Conservation (phyloP, 2,329 filamentous ascomycete species). For the Sclerotinia spermophila region DNA sequence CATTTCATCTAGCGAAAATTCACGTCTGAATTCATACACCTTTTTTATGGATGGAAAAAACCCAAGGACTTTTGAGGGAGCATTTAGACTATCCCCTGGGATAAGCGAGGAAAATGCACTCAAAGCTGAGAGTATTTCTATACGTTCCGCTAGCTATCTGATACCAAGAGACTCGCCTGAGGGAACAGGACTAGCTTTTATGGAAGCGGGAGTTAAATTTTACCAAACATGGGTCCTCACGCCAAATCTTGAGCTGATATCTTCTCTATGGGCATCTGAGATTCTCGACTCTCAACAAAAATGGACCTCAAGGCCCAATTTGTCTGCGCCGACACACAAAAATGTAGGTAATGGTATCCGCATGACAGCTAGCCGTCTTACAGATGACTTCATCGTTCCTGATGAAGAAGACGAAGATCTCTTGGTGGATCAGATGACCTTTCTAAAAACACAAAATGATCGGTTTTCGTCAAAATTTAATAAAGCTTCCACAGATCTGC, state of each 20-base stretch:
- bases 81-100: constrained; percentile 23
- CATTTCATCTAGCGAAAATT: constrained; percentile 30
- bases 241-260: constrained; percentile 44
- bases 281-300: background rate
- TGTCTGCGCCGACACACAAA: constrained; percentile 21
- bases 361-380: constrained; percentile 11
- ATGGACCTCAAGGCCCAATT: constrained; percentile 1
- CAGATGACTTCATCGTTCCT: constrained; percentile 33
- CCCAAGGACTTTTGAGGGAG: constrained; percentile 26
- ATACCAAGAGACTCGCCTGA: background rate
- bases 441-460: background rate
- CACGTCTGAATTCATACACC: constrained; percentile 32
- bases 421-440: background rate
- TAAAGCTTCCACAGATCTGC: background rate
- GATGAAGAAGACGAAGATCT: constrained; percentile 22
- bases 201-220: constrained; percentile 41
- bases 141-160: background rate
- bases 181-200: constrained; percentile 32
- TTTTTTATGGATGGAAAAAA: constrained; percentile 24
- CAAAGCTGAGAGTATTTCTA: background rate
- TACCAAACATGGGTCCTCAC: constrained; percentile 47
- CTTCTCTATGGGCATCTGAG: constrained; percentile 38
- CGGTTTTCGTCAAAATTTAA: background rate
- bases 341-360: constrained; percentile 16
- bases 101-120: background rate